Conservation (phyloP, 192 early-diverging fungal genomes). For the Podila minutissima region DNA sequence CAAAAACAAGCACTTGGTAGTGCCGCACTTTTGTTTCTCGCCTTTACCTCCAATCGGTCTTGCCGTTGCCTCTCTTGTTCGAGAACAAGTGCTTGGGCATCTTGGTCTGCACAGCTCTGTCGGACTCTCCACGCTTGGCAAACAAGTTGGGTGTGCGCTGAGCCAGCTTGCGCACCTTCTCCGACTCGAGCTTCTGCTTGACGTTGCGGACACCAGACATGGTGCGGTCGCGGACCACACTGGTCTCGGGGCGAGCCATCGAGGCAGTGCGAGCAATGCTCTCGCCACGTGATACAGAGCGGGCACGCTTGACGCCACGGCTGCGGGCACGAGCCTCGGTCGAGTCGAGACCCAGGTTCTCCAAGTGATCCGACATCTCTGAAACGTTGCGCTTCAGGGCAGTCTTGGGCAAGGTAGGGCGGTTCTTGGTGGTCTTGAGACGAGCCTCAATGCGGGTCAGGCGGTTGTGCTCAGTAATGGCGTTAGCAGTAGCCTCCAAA, state of each 20-base stretch:
- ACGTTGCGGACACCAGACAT: slow-evolving; percentile 78
- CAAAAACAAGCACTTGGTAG: not conserved
- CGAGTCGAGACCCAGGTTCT: slow-evolving; percentile 77
- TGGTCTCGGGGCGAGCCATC: slow-evolving; percentile 67
- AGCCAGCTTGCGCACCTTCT: slow-evolving; percentile 78
- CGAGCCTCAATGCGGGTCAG: slow-evolving; percentile 81
- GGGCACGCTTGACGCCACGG: slow-evolving; percentile 75
- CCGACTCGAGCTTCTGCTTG: slow-evolving; percentile 69
- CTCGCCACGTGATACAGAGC: slow-evolving; percentile 77
- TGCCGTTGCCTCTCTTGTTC: slow-evolving; percentile 87
- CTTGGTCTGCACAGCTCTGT: slow-evolving; percentile 90
- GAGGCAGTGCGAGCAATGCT: slow-evolving; percentile 69
- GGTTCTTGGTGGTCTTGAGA: slow-evolving; percentile 82
- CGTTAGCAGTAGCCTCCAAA: slow-evolving; percentile 79
- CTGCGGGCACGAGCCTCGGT: slow-evolving; percentile 71
- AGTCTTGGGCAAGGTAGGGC: slow-evolving; percentile 75
- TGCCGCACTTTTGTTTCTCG: not conserved
- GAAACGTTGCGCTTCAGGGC: slow-evolving; percentile 52
- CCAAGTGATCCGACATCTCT: slow-evolving; percentile 80
- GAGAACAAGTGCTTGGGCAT: slow-evolving; percentile 99
- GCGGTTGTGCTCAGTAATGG: slow-evolving; percentile 88
- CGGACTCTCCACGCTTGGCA: slow-evolving; percentile 90
- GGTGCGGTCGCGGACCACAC: slow-evolving; percentile 70
- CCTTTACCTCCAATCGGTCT: slow-evolving; percentile 81
- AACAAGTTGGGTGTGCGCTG: slow-evolving; percentile 80